Conservation (phyloP, 2,329 filamentous ascomycete genomes). For the Diplodia intermedia region DNA sequence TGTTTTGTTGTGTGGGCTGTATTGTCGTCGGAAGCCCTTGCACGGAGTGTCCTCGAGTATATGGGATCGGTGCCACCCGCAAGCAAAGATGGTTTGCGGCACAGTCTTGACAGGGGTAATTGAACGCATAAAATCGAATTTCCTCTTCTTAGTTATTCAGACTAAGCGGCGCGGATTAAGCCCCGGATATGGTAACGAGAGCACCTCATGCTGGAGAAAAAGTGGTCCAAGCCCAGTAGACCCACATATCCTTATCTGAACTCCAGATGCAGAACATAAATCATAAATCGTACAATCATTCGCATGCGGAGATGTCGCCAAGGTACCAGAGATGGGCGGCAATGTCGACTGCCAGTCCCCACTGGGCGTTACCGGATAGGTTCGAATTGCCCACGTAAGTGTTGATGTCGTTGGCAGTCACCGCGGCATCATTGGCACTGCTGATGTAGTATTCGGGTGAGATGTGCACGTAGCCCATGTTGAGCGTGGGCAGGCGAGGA, state of each 20-base stretch:
- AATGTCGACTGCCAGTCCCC: constrained; percentile 38
- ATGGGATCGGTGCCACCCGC: neutral
- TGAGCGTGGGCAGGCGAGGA: constrained; percentile 16
- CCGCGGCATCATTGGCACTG: constrained; percentile 38
- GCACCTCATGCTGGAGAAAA: neutral
- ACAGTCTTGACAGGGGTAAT: too few species aligned
- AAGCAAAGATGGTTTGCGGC: neutral
- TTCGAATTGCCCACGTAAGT: constrained; percentile 39
- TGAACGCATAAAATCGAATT: neutral
- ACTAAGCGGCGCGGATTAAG: neutral
- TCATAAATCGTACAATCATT: constrained; percentile 24
- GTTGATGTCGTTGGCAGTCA: constrained; percentile 39
- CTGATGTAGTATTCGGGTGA: constrained; percentile 69
- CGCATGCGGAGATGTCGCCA: constrained; percentile 44
- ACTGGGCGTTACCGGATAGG: constrained; percentile 43
- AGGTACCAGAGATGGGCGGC: constrained; percentile 47
- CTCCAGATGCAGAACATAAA: neutral
- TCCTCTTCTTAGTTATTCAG: neutral
- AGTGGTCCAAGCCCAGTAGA: constrained; percentile 1
- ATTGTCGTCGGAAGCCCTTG: neutral
- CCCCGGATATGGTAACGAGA: neutral
- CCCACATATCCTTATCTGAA: constrained; percentile 19
- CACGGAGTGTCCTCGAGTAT: neutral
- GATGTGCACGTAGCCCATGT: constrained; percentile 67
- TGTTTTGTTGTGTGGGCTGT: neutral